Evolutionary conservation across 2,329 filamentous ascomycete genomes (phyloP), one percentile per base, ranked within the genome.

Genomic region (Paraconiothyrium sp.): DNA sequence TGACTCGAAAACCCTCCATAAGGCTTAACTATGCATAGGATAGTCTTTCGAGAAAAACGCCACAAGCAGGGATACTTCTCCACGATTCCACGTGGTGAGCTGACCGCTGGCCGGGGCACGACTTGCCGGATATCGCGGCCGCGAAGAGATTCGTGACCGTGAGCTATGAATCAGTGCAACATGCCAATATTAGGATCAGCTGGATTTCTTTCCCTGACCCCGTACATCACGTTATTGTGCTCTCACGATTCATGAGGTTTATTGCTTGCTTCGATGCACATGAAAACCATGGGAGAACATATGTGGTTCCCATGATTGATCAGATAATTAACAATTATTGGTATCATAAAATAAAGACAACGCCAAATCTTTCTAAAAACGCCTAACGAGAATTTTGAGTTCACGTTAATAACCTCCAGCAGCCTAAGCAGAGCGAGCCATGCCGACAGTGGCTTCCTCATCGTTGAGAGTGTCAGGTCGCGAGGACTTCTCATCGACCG

Each of bases 401-500:
- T n/a, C n/a, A n/a, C n/a, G n/a, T n/a, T n/a, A n/a, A n/a, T n/a
- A n/a, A n/a, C n/a, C n/a, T n/a, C n/a, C n/a, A n/a, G n/a, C n/a
- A n/a, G n/a, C n/a, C n/a, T 46, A 24, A 46, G 9, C 20, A 20
- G 43, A 11, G 3, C 43, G 43, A 20, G 13, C 14, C 9, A 59
- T 27, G 7, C 57, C 57, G 44, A 59, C 22, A 32, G 57, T 59
- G 9, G 57, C 57, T 54, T 59, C 37, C 20, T 22, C 22, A 35
- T 59, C 57, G 37, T 59, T 22, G 20, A 46, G 35, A 3, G 16
- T n/a, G 13, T 46, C 43, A 8, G 16, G 43, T 46, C 43, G 43
- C 43, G 43, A 46, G n/a, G 37, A 30, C 47, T 51, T 34, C 48
- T 52, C 27, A 30, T 10, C 54, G n/a, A 20, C 48, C 8, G 27